Conservation (phyloP, 2,329 filamentous ascomycete species). For the Verticillium isaacii region DNA sequence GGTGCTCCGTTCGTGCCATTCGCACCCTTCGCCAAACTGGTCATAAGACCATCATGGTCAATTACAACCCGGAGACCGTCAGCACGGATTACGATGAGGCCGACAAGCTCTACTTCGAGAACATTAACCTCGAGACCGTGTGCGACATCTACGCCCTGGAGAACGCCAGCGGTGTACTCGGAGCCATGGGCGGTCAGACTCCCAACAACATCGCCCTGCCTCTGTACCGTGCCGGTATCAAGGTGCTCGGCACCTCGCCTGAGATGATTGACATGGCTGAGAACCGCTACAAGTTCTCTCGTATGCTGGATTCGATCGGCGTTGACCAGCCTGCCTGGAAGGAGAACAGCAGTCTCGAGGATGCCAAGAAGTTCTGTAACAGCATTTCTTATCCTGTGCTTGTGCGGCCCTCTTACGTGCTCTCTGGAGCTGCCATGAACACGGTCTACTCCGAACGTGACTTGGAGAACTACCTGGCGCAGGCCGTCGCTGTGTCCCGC, state of each 20-base stretch:
- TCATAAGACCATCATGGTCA: conserved; percentile 95
- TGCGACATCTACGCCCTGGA: conserved; percentile 93
- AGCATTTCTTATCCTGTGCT: conserved; percentile 90
- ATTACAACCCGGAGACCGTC: conserved; percentile 88
- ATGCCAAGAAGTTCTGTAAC: conserved; percentile 82
- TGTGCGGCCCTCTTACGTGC: conserved; percentile 91
- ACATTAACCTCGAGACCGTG: conserved; percentile 84
- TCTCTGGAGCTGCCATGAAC: conserved; percentile 98
- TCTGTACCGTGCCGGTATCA: conserved; percentile 82
- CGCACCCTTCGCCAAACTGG: conserved; percentile 79
- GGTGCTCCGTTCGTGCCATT: conserved; percentile 94
- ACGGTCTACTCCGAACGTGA: conserved; percentile 97
- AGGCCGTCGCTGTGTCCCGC: conserved; percentile 88
- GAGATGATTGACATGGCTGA: conserved; percentile 99
- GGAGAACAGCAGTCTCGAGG: conserved; percentile 90
- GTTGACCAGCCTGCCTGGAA: conserved; percentile 99
- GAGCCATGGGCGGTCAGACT: conserved; percentile 95
- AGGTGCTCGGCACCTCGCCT: conserved; percentile 89
- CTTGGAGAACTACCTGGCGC: conserved; percentile 79
- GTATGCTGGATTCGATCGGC: conserved; percentile 90
- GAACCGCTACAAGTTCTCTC: conserved; percentile 97
- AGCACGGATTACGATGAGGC: conserved; percentile 92
- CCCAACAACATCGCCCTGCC: conserved; percentile 97
- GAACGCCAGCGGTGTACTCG: conserved; percentile 75
- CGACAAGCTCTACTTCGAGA: conserved; percentile 93